These are phyloP conservation scores for Backusella tarrabulga DNA, from an alignment of 192 early-diverging fungal genomes.

Conservation along the genomic window DNA sequence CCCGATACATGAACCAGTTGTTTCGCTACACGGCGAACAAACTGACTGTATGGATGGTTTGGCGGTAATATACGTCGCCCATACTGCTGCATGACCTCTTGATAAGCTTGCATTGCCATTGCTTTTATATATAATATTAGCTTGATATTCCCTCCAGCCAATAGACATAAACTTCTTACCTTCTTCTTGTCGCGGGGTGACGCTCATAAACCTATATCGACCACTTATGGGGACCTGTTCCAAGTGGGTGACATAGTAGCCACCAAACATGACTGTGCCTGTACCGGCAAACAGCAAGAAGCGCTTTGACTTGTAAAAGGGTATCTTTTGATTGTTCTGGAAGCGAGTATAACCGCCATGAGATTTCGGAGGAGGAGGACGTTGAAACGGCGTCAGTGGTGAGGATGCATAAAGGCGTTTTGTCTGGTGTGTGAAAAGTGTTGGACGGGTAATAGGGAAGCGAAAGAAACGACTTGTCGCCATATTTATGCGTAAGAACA, in stretches of 20 bases:
- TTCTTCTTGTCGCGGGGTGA: conserved; percentile 57
- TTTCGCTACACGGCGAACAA: conserved; percentile 70
- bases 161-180: background rate
- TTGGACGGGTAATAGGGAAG: background rate
- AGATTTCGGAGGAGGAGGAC: background rate
- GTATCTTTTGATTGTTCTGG: background rate
- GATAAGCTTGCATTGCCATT: conserved; percentile 72
- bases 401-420: background rate
- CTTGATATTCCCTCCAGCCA: background rate
- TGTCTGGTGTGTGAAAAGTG: background rate
- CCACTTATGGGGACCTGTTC: conserved; percentile 71
- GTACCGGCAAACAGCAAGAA: conserved; percentile 30
- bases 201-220: conserved; percentile 69
- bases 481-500: background rate
- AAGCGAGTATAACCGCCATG: background rate
- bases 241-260: conserved; percentile 70
- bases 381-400: background rate
- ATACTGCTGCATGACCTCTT: conserved; percentile 66
- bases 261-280: conserved; percentile 40
- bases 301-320: conserved; percentile 25
- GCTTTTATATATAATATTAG: background rate
- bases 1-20: conserved; percentile 70
- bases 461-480: background rate
- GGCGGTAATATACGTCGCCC: conserved; percentile 64
- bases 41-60: conserved; percentile 55